Evolutionary conservation across 257 asterid genomes (phyloP).

Genomic region (Solanum etuberosum): DNA sequence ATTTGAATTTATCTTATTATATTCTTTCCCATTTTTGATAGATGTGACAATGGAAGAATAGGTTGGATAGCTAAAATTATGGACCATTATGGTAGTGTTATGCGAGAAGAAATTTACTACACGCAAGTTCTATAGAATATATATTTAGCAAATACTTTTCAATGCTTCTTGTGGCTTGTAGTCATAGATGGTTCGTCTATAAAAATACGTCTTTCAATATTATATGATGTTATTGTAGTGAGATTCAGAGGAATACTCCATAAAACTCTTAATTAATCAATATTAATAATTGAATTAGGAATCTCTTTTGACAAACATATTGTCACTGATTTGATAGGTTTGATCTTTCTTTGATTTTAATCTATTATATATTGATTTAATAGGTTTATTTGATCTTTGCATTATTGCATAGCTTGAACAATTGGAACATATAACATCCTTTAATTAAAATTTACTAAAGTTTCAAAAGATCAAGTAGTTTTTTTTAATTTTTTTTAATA

Average conservation of each 20-base stretch:
- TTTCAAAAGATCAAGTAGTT: background rate
- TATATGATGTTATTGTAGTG: too few species aligned
- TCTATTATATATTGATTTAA: background rate
- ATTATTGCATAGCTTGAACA: background rate
- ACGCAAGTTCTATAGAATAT: background rate
- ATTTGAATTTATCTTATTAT: background rate
- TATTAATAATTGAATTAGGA: background rate
- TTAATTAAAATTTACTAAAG: background rate
- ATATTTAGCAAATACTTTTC: too few species aligned
- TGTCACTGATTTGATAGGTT: too few species aligned
- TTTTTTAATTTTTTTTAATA: too few species aligned
- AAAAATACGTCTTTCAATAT: background rate
- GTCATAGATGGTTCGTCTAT: background rate
- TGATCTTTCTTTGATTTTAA: too few species aligned
- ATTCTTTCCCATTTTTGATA: background rate
- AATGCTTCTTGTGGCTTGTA: too few species aligned
- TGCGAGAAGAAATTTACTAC: background rate
- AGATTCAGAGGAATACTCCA: background rate
- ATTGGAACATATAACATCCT: background rate
- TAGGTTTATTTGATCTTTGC: background rate
- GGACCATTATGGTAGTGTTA: background rate
- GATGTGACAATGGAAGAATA: background rate
- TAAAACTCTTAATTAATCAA: background rate
- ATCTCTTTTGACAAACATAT: too few species aligned
- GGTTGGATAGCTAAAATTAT: background rate